These are phyloP conservation scores for Kluyveromyces nonfermentans DNA, from an alignment of 805 yeast genomes.

Conservation along the genomic window DNA sequence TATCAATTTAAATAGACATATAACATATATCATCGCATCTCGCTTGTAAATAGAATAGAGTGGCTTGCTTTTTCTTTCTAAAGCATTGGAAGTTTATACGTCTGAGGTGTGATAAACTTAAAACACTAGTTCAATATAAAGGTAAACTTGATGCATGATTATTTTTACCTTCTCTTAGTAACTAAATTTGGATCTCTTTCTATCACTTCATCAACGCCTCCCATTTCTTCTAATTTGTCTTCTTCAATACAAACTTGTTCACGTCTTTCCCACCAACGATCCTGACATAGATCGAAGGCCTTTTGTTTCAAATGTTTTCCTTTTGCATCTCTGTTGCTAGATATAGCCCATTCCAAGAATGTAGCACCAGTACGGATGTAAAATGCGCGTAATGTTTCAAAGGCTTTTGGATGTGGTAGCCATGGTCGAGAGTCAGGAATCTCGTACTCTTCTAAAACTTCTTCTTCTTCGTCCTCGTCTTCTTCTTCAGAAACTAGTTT, in stretches of 20 bases:
- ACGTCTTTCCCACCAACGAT: slow-evolving; percentile 98
- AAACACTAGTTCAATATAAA: too few relatives aligned
- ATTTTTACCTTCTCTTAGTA: slow-evolving; percentile 43
- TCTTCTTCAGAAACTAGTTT: slow-evolving; percentile 39
- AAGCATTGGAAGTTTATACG: too few relatives aligned
- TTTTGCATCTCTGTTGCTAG: slow-evolving; percentile 73
- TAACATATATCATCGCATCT: too few relatives aligned
- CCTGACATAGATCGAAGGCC: slow-evolving; percentile 85
- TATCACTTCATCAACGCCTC: slow-evolving; percentile 82
- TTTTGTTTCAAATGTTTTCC: slow-evolving; percentile 85
- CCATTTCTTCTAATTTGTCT: slow-evolving; percentile 80
- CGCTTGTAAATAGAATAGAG: too few relatives aligned
- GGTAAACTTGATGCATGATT: neutral
- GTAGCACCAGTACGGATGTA: slow-evolving; percentile 79
- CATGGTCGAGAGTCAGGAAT: slow-evolving; percentile 91
- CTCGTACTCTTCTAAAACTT: slow-evolving; percentile 51
- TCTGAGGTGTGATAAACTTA: too few relatives aligned
- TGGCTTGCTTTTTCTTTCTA: too few relatives aligned
- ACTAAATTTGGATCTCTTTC: slow-evolving; percentile 54
- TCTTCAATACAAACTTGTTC: slow-evolving; percentile 84
- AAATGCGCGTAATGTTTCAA: slow-evolving; percentile 75
- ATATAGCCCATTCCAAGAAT: slow-evolving; percentile 88
- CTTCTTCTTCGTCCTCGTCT: slow-evolving; percentile 62
- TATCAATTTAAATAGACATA: too few relatives aligned
- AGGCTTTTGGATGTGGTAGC: slow-evolving; percentile 95